A percentile compares a stretch with the other conserved stretches of the same genome.
These are phyloP conservation scores for Aureobasidium sp. DNA, from an alignment of 2,329 filamentous ascomycete species.

Conservation along the genomic window DNA sequence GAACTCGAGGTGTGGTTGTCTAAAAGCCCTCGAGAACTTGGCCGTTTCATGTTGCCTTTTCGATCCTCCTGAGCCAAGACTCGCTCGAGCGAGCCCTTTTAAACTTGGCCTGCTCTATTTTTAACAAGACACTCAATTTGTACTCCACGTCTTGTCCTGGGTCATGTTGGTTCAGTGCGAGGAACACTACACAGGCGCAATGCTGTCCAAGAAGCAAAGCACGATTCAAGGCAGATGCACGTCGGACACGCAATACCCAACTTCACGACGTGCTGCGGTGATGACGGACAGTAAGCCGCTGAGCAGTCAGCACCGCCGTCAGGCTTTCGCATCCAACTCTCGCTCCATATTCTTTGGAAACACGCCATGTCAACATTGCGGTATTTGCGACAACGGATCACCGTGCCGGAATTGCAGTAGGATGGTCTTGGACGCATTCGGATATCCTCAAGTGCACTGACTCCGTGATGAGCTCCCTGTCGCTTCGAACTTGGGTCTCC, in stretches of 20 bases:
- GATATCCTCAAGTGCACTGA: neutral
- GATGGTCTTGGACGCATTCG: neutral
- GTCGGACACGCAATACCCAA: neutral
- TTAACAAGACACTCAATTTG: neutral
- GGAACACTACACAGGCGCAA: too few relatives aligned
- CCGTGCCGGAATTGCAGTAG: slow-evolving; percentile 2
- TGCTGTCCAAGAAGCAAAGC: neutral
- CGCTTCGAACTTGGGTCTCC: neutral
- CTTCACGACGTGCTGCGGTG: neutral
- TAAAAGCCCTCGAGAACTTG: neutral
- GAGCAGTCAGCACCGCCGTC: neutral
- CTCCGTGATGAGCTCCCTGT: neutral
- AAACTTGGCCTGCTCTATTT: neutral
- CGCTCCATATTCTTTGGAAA: neutral
- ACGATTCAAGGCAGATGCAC: neutral
- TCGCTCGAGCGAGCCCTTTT: neutral
- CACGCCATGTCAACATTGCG: neutral
- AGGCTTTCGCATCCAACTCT: neutral
- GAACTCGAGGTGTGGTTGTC: neutral
- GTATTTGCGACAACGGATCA: slow-evolving; percentile 6
- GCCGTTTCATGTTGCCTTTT: slow-evolving; percentile 3
- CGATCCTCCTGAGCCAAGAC: neutral
- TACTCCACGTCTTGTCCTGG: neutral
- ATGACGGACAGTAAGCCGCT: neutral
- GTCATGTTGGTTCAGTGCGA: too few relatives aligned